phyloP scores from a whole-genome alignment of 176 grass and related monocot genomes.

The Musa troglodytarum region DNA sequence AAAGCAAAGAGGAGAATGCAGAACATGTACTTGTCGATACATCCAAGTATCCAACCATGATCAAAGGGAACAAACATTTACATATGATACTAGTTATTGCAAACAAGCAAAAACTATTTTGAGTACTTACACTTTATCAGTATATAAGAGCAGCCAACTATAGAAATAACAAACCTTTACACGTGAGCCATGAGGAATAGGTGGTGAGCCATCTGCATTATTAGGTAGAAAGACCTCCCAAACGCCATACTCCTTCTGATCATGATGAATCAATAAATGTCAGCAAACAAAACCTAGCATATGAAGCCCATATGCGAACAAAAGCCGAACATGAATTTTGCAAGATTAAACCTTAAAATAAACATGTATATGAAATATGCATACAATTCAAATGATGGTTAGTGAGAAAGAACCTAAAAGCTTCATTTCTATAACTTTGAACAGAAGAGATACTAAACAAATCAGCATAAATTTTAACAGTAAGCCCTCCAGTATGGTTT shows the following conservation, averaged over 20 bases:
- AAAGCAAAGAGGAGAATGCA: not conserved
- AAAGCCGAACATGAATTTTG: not conserved
- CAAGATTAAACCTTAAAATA: not conserved
- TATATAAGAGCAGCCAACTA: not conserved
- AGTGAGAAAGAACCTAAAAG: not conserved
- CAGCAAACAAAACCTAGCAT: constrained; percentile 6
- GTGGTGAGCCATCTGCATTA: constrained; percentile 71
- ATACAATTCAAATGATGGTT: not conserved
- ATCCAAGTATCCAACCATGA: not conserved
- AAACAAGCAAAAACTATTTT: not conserved
- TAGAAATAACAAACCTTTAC: constrained; percentile 30
- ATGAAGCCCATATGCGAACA: not conserved
- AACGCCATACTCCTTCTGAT: constrained; percentile 77
- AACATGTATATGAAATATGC: not conserved
- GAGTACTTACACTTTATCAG: not conserved
- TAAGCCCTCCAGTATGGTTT: not conserved
- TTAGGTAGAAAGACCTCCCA: constrained; percentile 95
- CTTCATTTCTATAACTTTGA: not conserved
- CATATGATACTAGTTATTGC: not conserved
- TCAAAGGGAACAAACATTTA: not conserved
- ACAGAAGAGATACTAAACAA: not conserved
- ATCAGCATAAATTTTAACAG: not conserved
- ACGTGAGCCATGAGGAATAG: constrained; percentile 81
- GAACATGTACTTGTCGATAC: not conserved
- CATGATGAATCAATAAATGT: constrained; percentile 23